Conservation (phyloP, 2,329 filamentous ascomycete species). For the Penicillium fuscoglaucum region DNA sequence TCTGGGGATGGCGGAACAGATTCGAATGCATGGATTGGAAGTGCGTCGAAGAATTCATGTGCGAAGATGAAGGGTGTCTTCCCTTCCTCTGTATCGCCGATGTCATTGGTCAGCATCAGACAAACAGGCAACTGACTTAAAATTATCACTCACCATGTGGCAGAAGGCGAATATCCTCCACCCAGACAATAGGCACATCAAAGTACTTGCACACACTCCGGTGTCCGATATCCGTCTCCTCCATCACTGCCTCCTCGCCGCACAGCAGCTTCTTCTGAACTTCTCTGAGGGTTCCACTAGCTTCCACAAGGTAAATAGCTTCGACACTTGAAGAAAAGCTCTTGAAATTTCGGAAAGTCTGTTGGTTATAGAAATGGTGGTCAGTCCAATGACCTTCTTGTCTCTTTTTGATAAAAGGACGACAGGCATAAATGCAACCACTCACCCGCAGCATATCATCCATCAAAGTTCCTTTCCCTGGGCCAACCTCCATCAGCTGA, state of each 20-base stretch:
- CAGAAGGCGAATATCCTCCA: slow-evolving; percentile 82
- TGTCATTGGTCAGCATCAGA: background rate
- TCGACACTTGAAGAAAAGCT: slow-evolving; percentile 74
- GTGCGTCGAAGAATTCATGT: slow-evolving; percentile 97
- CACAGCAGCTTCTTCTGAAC: slow-evolving; percentile 82
- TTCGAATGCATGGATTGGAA: slow-evolving; percentile 94
- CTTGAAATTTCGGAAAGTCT: slow-evolving; percentile 85
- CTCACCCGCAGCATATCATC: slow-evolving; percentile 87
- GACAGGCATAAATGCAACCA: slow-evolving; percentile 6
- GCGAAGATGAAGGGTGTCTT: slow-evolving; percentile 91
- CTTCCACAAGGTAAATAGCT: slow-evolving; percentile 90
- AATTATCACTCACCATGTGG: slow-evolving; percentile 58
- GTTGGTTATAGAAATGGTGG: slow-evolving; percentile 4
- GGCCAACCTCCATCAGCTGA: slow-evolving; percentile 90
- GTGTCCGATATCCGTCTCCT: slow-evolving; percentile 71
- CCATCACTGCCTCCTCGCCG: slow-evolving; percentile 65
- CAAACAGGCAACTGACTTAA: background rate
- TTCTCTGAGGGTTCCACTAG: slow-evolving; percentile 74
- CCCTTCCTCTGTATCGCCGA: slow-evolving; percentile 52
- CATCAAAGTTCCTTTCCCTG: slow-evolving; percentile 93
- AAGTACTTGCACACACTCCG: slow-evolving; percentile 75
- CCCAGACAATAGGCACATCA: slow-evolving; percentile 78
- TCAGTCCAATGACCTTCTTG: slow-evolving; percentile 6
- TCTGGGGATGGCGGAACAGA: slow-evolving; percentile 59
- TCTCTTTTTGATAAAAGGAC: background rate